These are phyloP conservation scores for Solanum pennellii DNA, from an alignment of 257 asterid species.

Conservation along the genomic window DNA sequence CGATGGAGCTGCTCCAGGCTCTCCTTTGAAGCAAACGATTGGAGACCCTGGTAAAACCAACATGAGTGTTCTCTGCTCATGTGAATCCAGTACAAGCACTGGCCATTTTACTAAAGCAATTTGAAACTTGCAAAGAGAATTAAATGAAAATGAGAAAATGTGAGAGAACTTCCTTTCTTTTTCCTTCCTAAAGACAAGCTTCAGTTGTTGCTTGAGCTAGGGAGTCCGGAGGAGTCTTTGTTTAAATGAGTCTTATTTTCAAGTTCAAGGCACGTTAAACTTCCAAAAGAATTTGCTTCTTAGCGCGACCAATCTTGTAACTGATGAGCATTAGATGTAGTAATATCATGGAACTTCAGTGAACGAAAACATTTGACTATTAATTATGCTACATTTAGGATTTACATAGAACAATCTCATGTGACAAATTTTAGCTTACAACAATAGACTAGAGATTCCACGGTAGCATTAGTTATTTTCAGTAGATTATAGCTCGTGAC, in stretches of 20 bases:
- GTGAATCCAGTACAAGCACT: not conserved
- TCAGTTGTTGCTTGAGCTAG: not conserved
- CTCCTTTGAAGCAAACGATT: constrained; percentile 86
- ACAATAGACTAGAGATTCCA: not conserved
- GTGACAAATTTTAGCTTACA: not conserved
- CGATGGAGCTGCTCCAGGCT: constrained; percentile 97
- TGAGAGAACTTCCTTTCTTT: not conserved
- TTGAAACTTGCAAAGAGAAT: not conserved
- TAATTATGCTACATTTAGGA: not conserved
- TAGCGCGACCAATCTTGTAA: not conserved
- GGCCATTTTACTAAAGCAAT: not conserved
- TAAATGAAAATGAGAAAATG: not conserved
- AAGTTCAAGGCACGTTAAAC: not conserved
- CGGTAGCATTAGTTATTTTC: not conserved
- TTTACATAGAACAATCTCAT: not conserved
- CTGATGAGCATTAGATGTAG: not conserved
- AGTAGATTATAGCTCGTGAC: not conserved
- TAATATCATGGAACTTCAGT: not conserved
- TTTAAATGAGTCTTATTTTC: not conserved
- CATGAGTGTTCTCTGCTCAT: not conserved
- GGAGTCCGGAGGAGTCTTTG: not conserved
- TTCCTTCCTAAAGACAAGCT: not conserved
- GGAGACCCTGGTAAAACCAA: constrained; percentile 36
- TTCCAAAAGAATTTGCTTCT: not conserved
- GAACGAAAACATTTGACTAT: not conserved